Evolutionary conservation across 2,329 filamentous ascomycete species (phyloP).

Genomic region (Fusarium lateritium): DNA sequence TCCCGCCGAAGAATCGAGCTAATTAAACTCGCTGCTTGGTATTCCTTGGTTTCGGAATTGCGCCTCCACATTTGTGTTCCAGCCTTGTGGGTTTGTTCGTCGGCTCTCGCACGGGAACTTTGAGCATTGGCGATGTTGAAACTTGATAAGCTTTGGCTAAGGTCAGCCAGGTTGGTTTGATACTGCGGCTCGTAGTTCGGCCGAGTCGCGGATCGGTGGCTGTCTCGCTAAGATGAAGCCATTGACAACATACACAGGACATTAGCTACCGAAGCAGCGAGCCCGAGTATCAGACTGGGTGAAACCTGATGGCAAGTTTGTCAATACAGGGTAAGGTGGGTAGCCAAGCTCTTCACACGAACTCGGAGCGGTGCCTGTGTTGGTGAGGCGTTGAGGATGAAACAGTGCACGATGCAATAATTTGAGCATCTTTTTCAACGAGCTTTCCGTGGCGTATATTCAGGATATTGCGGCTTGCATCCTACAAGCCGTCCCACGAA

Average conservation of each 20-base stretch:
- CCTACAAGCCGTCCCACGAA: constrained; percentile 14
- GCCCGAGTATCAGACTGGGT: background rate
- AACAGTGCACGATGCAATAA: too few species aligned
- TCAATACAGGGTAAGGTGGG: too few species aligned
- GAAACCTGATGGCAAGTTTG: background rate
- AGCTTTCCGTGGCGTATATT: constrained; percentile 11
- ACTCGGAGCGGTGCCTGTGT: too few species aligned
- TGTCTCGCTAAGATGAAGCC: constrained; percentile 7
- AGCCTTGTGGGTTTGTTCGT: constrained; percentile 35
- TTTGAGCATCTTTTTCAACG: background rate
- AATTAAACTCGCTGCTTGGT: constrained; percentile 22
- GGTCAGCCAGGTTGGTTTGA: background rate
- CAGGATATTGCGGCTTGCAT: constrained; percentile 18
- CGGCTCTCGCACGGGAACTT: background rate
- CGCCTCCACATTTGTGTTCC: constrained; percentile 36
- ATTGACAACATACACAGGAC: background rate
- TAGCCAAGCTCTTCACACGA: too few species aligned
- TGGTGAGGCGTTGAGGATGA: too few species aligned
- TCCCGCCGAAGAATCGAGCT: constrained; percentile 23
- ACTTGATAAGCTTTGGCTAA: constrained; percentile 18
- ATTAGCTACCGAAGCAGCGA: constrained; percentile 4
- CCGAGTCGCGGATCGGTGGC: constrained; percentile 1
- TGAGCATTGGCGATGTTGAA: background rate
- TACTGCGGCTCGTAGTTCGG: background rate
- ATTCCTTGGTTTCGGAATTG: constrained; percentile 27